Evolutionary conservation across 176 grass and related monocot species (phyloP).

Genomic region (Paspalum notatum): DNA sequence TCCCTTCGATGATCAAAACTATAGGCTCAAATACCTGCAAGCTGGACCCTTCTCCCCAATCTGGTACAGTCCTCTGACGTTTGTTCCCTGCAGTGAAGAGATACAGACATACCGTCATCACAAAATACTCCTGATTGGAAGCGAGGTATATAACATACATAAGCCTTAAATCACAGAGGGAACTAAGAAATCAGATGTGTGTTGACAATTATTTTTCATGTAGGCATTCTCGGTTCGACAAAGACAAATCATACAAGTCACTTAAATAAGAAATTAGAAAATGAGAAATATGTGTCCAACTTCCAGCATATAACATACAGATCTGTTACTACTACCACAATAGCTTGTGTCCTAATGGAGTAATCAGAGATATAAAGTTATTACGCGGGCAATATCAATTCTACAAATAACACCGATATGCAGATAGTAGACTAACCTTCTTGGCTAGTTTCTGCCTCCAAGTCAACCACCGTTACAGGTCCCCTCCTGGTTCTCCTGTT

Average conservation of each 20-base stretch:
- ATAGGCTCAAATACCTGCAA: conserved; percentile 50
- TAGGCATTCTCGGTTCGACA: neutral
- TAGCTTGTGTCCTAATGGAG: neutral
- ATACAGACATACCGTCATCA: conserved; percentile 2
- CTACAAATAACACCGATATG: neutral
- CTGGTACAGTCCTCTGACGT: conserved; percentile 37
- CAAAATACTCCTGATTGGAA: neutral
- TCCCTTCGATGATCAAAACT: conserved; percentile 12
- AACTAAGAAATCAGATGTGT: neutral
- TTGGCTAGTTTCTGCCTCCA: conserved; percentile 32
- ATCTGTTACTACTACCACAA: neutral
- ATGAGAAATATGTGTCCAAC: neutral
- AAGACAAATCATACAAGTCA: neutral
- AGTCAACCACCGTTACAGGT: conserved; percentile 41
- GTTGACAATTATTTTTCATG: neutral
- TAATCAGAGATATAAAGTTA: conserved; percentile 1
- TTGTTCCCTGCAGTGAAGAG: conserved; percentile 37
- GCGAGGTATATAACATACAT: neutral
- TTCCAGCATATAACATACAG: neutral
- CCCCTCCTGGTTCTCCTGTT: conserved; percentile 33
- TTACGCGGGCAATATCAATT: conserved; percentile 11
- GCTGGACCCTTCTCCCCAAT: conserved; percentile 44
- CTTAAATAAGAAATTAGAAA: neutral
- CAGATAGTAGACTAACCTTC: conserved; percentile 46
- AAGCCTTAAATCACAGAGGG: neutral